Evolutionary conservation across 441 rosid genomes (phyloP).

Genomic region (Eruca vesicaria): DNA sequence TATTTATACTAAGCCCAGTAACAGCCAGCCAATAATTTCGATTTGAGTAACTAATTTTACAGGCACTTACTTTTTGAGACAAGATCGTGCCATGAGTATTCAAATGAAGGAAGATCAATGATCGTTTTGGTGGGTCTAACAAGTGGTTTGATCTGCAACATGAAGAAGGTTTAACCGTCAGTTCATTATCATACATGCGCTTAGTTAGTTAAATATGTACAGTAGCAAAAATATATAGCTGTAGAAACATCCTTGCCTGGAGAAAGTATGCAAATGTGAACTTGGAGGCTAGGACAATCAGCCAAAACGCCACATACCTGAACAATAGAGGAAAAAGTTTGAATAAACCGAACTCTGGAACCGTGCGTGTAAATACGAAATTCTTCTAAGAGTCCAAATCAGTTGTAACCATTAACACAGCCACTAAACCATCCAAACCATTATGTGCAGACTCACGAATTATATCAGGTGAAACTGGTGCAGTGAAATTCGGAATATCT

Average conservation of each 20-base stretch:
- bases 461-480: not conserved
- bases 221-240: slow-evolving; percentile 17
- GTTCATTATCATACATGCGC: not conserved
- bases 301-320: slow-evolving; percentile 97
- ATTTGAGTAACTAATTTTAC: not conserved
- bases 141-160: slow-evolving; percentile 89
- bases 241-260: slow-evolving; percentile 62
- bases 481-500: slow-evolving; percentile 4
- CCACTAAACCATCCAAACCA: slow-evolving; percentile 13
- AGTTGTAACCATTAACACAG: not conserved
- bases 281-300: slow-evolving; percentile 85
- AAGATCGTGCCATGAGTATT: slow-evolving; percentile 96
- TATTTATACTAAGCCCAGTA: not conserved
- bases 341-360: slow-evolving; percentile 9
- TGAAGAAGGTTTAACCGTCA: slow-evolving; percentile 22
- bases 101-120: slow-evolving; percentile 41
- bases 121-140: slow-evolving; percentile 72
- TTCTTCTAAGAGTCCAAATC: slow-evolving; percentile 20
- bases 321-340: slow-evolving; percentile 19
- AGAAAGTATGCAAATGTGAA: slow-evolving; percentile 97
- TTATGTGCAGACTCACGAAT: not conserved
- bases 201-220: slow-evolving; percentile 10
- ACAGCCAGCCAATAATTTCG: not conserved
- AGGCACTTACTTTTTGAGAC: slow-evolving; percentile 78
- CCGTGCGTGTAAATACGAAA: slow-evolving; percentile 2